These are phyloP conservation scores for Jatropha multifida DNA, from an alignment of 441 rosid genomes.

Conservation along the genomic window DNA sequence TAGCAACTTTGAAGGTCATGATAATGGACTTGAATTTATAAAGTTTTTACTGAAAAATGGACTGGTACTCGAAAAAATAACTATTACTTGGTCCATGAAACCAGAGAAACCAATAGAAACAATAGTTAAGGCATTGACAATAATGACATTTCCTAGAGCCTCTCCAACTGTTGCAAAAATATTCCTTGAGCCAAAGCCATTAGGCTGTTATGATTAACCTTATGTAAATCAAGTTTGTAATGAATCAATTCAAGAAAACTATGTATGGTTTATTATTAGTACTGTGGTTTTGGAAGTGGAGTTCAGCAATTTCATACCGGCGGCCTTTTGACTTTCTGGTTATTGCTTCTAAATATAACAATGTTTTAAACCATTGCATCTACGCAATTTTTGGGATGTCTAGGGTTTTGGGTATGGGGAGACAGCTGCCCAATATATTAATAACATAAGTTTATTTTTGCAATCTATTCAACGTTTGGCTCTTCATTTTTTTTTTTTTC, in stretches of 20 bases:
- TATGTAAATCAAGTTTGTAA: not conserved
- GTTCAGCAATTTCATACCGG: not conserved
- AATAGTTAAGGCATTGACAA: not conserved
- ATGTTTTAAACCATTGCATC: not conserved
- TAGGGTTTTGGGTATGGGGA: no score
- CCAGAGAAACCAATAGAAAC: not conserved
- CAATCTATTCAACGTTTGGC: no score
- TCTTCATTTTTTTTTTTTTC: no score
- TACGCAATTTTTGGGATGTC: no score
- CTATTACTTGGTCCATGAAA: not conserved
- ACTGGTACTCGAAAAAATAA: not conserved
- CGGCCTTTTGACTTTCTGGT: not conserved
- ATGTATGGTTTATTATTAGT: not conserved
- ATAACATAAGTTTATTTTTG: no score
- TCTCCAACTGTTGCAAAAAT: not conserved
- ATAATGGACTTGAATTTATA: not conserved
- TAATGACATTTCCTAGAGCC: constrained; percentile 3
- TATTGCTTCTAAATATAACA: not conserved
- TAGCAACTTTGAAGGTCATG: not conserved
- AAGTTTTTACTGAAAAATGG: not conserved
- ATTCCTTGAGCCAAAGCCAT: not conserved
- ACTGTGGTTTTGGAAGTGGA: not conserved
- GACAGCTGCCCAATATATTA: no score
- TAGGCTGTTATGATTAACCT: not conserved
- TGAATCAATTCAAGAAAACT: not conserved